Evolutionary conservation across 345 rosid species (phyloP), one percentile per base, ranked within the genome.

Genomic region (Dipteronia sinensis): DNA sequence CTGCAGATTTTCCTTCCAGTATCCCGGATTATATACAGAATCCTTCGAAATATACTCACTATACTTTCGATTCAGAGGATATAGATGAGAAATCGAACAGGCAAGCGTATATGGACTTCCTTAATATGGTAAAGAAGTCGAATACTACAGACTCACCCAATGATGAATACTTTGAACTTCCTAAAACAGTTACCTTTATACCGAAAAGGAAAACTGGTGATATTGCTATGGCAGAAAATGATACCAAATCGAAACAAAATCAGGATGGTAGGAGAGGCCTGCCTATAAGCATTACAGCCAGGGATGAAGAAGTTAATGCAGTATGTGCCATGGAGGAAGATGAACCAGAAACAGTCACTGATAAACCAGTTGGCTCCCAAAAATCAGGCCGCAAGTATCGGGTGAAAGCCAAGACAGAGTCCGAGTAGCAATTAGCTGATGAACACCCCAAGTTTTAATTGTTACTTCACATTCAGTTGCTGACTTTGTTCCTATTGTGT

Each of bases 21-120:
- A 71, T 92, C 78, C 99, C 97, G 9, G 97, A 92, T 88, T 93
- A 92, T 78, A 67, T 95, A 69, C 83, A 73, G 29, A 93, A 95
- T 79, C 99, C 98, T 62, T 76, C 97, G 29, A 90, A 88, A 34
- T 96, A 96, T 76, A 92, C 95, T 3, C 78, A 75, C 16, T 92
- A 96, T 72, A 87, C 92, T 62, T 89, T 94, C 47, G 90, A 86
- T 73, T 84, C 87, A 38, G 49, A 42, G 46, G 46, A 46, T 46
- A 76, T 92, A 19, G 91, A 94, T 79, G 98, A 91, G 72, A 87
- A 78, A 82, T 78, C 97, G 27, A 91, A 94, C 76, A 67, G 83
- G 74, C 86, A 84, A 79, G 95, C 93, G 20, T 91, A 79, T 76
- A 77, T 85, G 88, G 96, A 90, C 71, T 89, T 89, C 77, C 84